phyloP scores from a whole-genome alignment of 495 filamentous ascomycete genomes.

The Venustampulla echinocandica region DNA sequence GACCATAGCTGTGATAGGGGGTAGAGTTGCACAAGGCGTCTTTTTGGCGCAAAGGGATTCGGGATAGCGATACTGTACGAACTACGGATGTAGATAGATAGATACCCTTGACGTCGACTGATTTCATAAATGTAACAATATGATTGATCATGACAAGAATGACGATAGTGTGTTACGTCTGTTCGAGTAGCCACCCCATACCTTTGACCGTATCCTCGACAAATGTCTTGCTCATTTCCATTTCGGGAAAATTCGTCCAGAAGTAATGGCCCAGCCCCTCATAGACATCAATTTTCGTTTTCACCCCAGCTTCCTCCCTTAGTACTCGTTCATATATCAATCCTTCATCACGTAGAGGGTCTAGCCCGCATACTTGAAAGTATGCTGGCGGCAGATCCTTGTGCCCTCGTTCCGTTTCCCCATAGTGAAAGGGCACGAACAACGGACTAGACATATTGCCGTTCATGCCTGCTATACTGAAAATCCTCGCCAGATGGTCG shows the following conservation, averaged over 20 bases:
- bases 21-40: no score
- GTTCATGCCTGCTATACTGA: neutral
- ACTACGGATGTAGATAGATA: no score
- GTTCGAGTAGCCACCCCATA: slow-evolving; percentile 1
- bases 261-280: slow-evolving; percentile 36
- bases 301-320: slow-evolving; percentile 24
- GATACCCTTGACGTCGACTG: no score
- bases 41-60: no score
- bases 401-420: slow-evolving; percentile 11
- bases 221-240: neutral
- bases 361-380: slow-evolving; percentile 29
- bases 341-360: slow-evolving; percentile 30
- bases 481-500: neutral
- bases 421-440: neutral
- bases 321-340: slow-evolving; percentile 31
- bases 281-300: slow-evolving; percentile 29
- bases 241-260: slow-evolving; percentile 27
- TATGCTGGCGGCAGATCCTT: slow-evolving; percentile 15
- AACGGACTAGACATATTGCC: neutral
- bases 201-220: slow-evolving; percentile 1
- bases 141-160: no score
- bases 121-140: no score
- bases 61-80: no score
- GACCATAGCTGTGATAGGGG: no score
- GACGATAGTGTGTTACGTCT: neutral